Conservation (phyloP, 345 rosid species). For the Eucalyptus sp. region DNA sequence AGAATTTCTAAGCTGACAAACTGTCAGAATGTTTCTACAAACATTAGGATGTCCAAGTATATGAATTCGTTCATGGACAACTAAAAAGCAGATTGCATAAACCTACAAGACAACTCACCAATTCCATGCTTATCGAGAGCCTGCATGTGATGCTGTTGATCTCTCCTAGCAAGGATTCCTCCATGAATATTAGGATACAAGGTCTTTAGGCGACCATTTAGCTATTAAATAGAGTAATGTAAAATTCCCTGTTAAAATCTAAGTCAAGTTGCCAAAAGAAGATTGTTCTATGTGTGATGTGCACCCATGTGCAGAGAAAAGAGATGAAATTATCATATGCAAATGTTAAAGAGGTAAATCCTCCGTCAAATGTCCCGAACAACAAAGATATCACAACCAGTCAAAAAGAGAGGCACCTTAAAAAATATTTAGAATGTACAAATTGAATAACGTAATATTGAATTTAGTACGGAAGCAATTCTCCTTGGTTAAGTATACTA, state of each 20-base stretch:
- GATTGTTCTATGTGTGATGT: neutral
- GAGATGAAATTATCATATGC: neutral
- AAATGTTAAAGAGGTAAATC: neutral
- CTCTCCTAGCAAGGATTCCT: constrained; percentile 88
- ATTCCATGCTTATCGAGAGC: constrained; percentile 80
- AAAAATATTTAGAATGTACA: neutral
- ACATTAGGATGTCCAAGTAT: too few relatives aligned
- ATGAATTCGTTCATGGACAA: too few relatives aligned
- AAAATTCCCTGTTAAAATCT: neutral
- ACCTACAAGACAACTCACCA: constrained; percentile 25
- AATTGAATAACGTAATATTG: neutral
- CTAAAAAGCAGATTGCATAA: neutral
- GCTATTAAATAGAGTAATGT: constrained; percentile 22
- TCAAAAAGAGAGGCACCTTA: neutral
- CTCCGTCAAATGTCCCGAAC: neutral
- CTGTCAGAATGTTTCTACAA: too few relatives aligned
- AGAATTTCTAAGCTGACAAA: too few relatives aligned
- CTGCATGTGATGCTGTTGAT: constrained; percentile 78
- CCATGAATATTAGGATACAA: constrained; percentile 89
- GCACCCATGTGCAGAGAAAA: neutral
- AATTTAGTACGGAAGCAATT: neutral
- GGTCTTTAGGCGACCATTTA: constrained; percentile 92
- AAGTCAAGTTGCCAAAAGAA: neutral
- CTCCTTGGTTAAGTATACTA: neutral
- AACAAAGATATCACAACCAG: neutral